A percentile compares a stretch with the other conserved stretches of the same genome.
These are phyloP conservation scores for Blastobotrys apis DNA, from an alignment of 1,139 yeast genomes.

Conservation along the genomic window DNA sequence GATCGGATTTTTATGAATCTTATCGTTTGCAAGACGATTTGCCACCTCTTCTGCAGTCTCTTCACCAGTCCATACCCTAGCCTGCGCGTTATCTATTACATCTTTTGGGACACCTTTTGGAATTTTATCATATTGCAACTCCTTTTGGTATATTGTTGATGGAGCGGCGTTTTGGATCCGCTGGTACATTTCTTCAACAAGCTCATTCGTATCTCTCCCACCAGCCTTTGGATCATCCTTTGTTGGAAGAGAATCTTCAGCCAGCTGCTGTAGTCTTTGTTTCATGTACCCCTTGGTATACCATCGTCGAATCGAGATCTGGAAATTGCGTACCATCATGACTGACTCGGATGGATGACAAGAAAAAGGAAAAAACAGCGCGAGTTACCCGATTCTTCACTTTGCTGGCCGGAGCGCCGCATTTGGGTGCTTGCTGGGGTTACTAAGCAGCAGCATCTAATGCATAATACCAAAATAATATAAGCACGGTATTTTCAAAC, in stretches of 20 bases:
- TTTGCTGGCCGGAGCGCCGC: too few species aligned
- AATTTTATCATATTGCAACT: conserved; percentile 39
- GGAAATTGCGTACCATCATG: too few species aligned
- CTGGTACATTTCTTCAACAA: conserved; percentile 18
- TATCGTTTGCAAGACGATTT: conserved; percentile 12
- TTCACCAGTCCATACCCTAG: conserved; percentile 66
- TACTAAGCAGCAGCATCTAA: too few species aligned
- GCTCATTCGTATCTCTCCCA: conserved; percentile 14
- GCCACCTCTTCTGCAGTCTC: conserved; percentile 36
- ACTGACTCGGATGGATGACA: too few species aligned
- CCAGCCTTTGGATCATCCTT: conserved; percentile 36
- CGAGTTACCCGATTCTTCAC: too few species aligned
- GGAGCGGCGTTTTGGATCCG: conserved; percentile 17
- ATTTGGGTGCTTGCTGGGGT: too few species aligned
- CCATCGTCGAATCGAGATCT: not conserved
- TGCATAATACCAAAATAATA: too few species aligned
- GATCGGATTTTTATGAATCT: conserved; percentile 7
- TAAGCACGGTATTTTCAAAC: too few species aligned
- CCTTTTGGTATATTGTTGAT: conserved; percentile 35
- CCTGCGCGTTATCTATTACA: conserved; percentile 50
- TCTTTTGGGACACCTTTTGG: conserved; percentile 48
- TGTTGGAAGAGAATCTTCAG: conserved; percentile 40
- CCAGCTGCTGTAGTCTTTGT: conserved; percentile 39
- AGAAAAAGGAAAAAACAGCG: too few species aligned
- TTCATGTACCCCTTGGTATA: conserved; percentile 28